Evolutionary conservation across 139 green algal species (phyloP).

Genomic region (Closterium sp.): DNA sequence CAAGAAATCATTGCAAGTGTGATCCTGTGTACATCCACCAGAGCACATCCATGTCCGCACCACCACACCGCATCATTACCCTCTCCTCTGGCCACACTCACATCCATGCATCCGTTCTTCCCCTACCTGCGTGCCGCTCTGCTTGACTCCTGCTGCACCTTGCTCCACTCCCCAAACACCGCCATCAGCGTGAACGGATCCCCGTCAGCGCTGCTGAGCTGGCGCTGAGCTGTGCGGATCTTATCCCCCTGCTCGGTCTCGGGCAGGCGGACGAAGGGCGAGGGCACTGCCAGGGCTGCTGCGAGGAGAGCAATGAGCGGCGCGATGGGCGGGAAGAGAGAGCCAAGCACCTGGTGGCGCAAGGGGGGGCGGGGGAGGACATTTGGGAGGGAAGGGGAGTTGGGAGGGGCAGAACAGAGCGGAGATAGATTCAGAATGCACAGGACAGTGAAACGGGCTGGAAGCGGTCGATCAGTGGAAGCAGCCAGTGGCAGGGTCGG

Average conservation of each 20-base stretch:
- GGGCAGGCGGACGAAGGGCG: constrained; percentile 27
- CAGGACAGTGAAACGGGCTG: no score
- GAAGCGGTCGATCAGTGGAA: no score
- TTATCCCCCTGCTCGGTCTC: constrained; percentile 18
- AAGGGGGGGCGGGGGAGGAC: background rate
- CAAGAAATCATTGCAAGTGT: background rate
- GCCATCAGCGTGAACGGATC: constrained; percentile 33
- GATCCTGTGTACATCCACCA: background rate
- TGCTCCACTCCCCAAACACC: constrained; percentile 28
- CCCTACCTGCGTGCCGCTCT: background rate
- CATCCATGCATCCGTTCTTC: background rate
- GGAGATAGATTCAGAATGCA: no score
- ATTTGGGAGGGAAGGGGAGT: no score
- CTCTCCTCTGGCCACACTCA: background rate
- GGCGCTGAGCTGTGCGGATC: background rate
- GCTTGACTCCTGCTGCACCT: background rate
- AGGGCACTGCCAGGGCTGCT: constrained; percentile 38
- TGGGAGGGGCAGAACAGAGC: no score
- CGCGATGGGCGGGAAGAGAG: constrained; percentile 27
- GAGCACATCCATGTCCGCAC: background rate
- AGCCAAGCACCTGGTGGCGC: constrained; percentile 32
- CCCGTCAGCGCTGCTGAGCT: constrained; percentile 14
- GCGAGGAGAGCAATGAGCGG: constrained; percentile 20
- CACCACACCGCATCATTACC: background rate
- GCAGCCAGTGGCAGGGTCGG: no score